Evolutionary conservation across 192 early-diverging fungal species (phyloP), one percentile per base, ranked within the genome.

Genomic region (Linnemannia zychae): DNA sequence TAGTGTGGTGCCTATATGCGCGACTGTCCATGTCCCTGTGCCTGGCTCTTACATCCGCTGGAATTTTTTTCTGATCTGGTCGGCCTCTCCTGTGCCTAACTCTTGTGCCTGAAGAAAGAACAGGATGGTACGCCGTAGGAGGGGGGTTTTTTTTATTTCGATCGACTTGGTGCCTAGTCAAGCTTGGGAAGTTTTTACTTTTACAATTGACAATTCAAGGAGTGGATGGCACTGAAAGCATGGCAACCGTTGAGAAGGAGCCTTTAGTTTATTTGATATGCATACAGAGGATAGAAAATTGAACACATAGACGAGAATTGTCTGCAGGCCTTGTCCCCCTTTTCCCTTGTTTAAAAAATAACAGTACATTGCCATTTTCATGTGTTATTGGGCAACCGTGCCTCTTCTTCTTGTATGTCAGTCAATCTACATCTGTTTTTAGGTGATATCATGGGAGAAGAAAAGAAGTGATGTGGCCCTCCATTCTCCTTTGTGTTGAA

Each of bases 41-140:
- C 40, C 40, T 50, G 49, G 40, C 40, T 44, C 40, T 44, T 44
- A 6, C 40, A 44, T 44, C 40, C 9, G 18, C 50, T 24, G 52
- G 52, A 20, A 15, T 4, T 63, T 31, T 3, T 0, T 63, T 3
- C 57, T 31, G 40, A 9, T 44, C 40, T 63, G 9, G 57, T 63
- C 57, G 57, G 57, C 57, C 57, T 63, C 31, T n/a, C 57, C 57
- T 63, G 57, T 63, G n/a, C 57, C 57, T 63, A 28, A 63, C 15
- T 63, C 15, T 31, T 24, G 7, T 24, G 17, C 9, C 48, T 17
- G 2, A 15, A 49, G 2, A 17, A 49, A 49, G 17, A 49, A n/a
- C n/a, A n/a, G n/a, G n/a, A n/a, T n/a, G n/a, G n/a, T n/a, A n/a
- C n/a, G n/a, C n/a, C n/a, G n/a, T n/a, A n/a, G n/a, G n/a, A n/a